Conservation (phyloP, 257 asterid genomes). For the Hygrophila difformis region DNA sequence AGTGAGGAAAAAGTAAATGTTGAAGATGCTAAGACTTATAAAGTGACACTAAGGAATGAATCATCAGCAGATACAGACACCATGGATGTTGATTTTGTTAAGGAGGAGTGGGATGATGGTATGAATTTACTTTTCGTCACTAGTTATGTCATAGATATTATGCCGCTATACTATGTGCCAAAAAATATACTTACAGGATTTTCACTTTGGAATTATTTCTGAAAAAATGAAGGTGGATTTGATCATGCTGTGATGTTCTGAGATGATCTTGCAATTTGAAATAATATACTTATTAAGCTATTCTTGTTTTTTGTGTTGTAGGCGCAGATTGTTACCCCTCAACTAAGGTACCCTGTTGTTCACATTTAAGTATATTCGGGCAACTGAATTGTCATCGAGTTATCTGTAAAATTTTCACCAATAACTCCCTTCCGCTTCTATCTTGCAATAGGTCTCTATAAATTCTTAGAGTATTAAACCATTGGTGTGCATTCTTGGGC, state of each 20-base stretch:
- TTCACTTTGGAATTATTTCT: too few relatives aligned
- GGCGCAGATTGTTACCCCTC: constrained; percentile 39
- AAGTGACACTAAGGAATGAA: constrained; percentile 34
- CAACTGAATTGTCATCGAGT: too few relatives aligned
- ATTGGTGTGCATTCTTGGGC: neutral
- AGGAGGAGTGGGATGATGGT: neutral
- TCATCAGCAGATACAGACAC: constrained; percentile 71
- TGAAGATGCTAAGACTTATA: constrained; percentile 19
- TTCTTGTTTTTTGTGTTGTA: constrained; percentile 31
- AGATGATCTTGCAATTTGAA: neutral
- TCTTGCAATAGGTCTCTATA: too few relatives aligned
- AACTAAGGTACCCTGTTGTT: constrained; percentile 67
- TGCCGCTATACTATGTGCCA: neutral
- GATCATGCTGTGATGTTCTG: constrained; percentile 1
- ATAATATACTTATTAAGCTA: constrained; percentile 16
- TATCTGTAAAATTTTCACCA: too few relatives aligned
- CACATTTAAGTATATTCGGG: too few relatives aligned
- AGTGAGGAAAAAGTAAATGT: constrained; percentile 16
- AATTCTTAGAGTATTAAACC: neutral
- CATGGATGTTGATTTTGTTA: constrained; percentile 13
- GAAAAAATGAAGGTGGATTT: neutral
- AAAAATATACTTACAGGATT: too few relatives aligned
- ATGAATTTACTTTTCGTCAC: neutral
- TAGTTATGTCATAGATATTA: neutral
- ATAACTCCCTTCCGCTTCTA: too few relatives aligned